A percentile compares a stretch with the other conserved stretches of the same genome.
Conservation (phyloP, 768 basidiomycete species). For the Erythrobasidium yunnanense region DNA sequence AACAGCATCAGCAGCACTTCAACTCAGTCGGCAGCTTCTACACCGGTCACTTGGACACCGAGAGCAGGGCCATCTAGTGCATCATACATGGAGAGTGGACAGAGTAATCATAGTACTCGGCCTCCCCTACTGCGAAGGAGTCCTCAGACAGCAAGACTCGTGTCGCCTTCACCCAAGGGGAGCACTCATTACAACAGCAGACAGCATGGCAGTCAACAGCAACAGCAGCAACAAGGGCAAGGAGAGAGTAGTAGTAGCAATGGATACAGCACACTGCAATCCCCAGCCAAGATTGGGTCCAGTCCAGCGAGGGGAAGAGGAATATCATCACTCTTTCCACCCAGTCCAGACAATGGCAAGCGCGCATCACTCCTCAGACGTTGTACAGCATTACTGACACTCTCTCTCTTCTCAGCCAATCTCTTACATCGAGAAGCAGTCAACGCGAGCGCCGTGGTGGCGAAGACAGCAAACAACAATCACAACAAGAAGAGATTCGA, state of each 20-base stretch:
- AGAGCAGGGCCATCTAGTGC: no score
- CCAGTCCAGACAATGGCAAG: constrained; percentile 16
- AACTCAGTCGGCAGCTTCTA: not conserved
- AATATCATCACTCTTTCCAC: constrained; percentile 4
- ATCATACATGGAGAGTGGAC: no score
- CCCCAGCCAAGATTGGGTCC: constrained; percentile 14
- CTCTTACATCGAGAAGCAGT: not conserved
- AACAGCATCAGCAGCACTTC: not conserved
- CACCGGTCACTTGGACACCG: not conserved
- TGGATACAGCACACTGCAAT: not conserved
- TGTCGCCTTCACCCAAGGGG: no score
- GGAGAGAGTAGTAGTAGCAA: no score
- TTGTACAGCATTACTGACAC: no score
- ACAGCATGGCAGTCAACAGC: not conserved
- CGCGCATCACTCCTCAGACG: no score
- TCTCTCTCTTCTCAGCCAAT: not conserved
- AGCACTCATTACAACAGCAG: not conserved
- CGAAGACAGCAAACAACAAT: not conserved
- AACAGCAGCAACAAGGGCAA: not conserved
- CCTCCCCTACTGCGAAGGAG: no score
- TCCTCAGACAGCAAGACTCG: no score
- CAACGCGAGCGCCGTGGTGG: not conserved
- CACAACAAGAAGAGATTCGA: constrained; percentile 7
- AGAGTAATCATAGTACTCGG: no score
- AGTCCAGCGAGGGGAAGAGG: not conserved